These are phyloP conservation scores for Saturnispora silvae DNA, from an alignment of 805 yeast genomes.

Conservation along the genomic window DNA sequence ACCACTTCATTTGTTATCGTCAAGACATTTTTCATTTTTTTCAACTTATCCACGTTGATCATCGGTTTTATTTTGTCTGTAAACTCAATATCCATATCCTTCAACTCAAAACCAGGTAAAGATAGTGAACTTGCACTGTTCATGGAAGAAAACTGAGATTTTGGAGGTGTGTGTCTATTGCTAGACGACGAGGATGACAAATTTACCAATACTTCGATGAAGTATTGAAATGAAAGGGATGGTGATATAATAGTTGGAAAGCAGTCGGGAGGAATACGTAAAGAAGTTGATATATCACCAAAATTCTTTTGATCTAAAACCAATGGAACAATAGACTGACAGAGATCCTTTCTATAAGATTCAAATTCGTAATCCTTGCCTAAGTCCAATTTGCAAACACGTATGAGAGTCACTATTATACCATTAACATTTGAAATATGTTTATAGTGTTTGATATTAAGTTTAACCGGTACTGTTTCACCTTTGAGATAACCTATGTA, in stretches of 20 bases:
- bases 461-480: slow-evolving; percentile 63
- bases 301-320: slow-evolving; percentile 62
- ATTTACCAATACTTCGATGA: slow-evolving; percentile 74
- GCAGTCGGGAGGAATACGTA: slow-evolving; percentile 73
- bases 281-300: slow-evolving; percentile 47
- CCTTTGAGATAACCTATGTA: slow-evolving; percentile 70
- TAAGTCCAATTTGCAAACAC: slow-evolving; percentile 62
- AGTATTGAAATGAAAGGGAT: slow-evolving; percentile 72
- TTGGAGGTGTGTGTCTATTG: not conserved
- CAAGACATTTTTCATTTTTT: slow-evolving; percentile 64
- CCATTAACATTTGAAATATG: slow-evolving; percentile 62
- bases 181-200: slow-evolving; percentile 47
- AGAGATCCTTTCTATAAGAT: slow-evolving; percentile 73
- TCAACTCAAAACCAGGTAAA: not conserved
- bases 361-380: slow-evolving; percentile 53
- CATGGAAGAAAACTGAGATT: not conserved
- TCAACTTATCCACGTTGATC: slow-evolving; percentile 71
- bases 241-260: slow-evolving; percentile 73
- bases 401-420: slow-evolving; percentile 63
- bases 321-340: slow-evolving; percentile 67
- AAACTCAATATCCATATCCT: slow-evolving; percentile 19
- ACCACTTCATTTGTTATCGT: slow-evolving; percentile 74
- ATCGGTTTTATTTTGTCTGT: slow-evolving; percentile 25
- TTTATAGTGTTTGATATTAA: slow-evolving; percentile 59
- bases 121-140: not conserved